Conservation (phyloP, 202 grass and related monocot species). For the Panicum virgatum region DNA sequence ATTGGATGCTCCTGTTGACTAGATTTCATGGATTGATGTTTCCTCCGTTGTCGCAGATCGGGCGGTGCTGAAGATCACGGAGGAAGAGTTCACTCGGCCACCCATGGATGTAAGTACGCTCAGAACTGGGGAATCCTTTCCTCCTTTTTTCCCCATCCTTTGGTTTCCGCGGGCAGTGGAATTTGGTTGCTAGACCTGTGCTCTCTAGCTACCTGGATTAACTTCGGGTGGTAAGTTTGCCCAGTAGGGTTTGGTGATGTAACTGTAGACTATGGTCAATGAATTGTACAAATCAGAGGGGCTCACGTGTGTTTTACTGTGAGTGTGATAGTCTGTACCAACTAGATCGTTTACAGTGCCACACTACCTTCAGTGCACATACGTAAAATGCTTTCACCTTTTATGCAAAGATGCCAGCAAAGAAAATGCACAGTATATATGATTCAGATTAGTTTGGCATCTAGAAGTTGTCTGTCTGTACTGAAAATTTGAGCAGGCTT, state of each 20-base stretch:
- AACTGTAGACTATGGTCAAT: neutral
- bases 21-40: constrained; percentile 21
- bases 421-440: neutral
- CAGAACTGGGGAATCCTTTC: neutral
- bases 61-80: constrained; percentile 87
- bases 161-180: neutral
- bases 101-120: constrained; percentile 70
- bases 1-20: neutral
- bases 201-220: neutral
- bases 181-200: constrained; percentile 13
- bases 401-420: neutral
- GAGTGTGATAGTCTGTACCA: neutral
- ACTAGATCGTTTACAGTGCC: neutral
- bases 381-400: neutral
- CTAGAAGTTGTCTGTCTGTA: neutral
- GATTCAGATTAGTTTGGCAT: neutral
- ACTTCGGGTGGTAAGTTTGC: neutral
- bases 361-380: neutral
- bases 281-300: neutral
- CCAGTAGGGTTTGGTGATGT: no score
- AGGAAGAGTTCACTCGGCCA: constrained; percentile 79
- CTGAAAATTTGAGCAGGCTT: neutral
- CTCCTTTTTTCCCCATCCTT: neutral
- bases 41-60: constrained; percentile 52
- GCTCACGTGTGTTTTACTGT: neutral